Conservation (phyloP, 371 early-diverging fungal species). For the Mortierella sp. region DNA sequence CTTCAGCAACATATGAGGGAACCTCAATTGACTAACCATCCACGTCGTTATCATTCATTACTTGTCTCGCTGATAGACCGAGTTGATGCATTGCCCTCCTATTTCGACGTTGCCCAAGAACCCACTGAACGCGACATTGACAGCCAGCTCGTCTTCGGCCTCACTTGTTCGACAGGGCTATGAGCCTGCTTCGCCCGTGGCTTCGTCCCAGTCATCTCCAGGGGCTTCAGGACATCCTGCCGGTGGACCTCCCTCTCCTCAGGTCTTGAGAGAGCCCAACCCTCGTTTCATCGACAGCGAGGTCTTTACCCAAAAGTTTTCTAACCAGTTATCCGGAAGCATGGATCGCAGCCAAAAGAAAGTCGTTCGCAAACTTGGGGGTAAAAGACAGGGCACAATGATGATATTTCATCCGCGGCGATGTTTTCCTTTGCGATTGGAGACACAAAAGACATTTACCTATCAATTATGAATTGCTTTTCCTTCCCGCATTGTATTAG, state of each 20-base stretch:
- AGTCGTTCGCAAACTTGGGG: conserved; percentile 69
- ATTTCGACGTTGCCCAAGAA: conserved; percentile 76
- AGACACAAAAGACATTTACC: no score
- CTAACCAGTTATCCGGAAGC: conserved; percentile 68
- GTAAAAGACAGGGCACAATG: no score
- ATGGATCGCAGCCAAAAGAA: conserved; percentile 74
- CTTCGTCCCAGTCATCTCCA: conserved; percentile 57
- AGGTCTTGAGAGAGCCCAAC: conserved; percentile 64
- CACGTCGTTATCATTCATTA: background rate
- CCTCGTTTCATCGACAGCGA: conserved; percentile 81
- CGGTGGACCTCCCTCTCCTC: conserved; percentile 22
- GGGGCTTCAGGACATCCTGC: conserved; percentile 28
- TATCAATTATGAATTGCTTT: background rate
- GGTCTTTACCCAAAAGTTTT: conserved; percentile 73
- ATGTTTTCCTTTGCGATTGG: no score
- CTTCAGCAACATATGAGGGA: background rate
- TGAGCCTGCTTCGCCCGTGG: conserved; percentile 60
- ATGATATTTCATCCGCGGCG: no score
- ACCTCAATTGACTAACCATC: no score
- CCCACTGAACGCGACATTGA: conserved; percentile 61
- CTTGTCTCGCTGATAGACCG: conserved; percentile 65
- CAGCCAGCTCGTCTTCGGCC: conserved; percentile 43
- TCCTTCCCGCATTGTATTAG: conserved; percentile 26
- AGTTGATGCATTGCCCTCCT: conserved; percentile 76
- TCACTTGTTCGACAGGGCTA: conserved; percentile 27